These are phyloP conservation scores for Capsicum baccatum DNA, from an alignment of 257 asterid species.

Conservation along the genomic window DNA sequence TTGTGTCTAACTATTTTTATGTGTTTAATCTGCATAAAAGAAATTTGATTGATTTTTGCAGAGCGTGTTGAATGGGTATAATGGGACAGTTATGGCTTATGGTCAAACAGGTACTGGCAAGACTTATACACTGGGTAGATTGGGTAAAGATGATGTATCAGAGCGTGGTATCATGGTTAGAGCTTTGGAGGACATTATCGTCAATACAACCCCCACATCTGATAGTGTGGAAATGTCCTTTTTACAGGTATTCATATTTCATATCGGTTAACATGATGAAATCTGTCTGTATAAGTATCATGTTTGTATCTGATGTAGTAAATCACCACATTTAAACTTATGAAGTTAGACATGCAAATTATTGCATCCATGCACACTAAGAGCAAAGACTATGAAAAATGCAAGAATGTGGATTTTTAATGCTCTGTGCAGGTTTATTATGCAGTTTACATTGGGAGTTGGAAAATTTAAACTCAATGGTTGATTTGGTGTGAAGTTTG, in stretches of 20 bases:
- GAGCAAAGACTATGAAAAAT: background rate
- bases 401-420: constrained; percentile 5
- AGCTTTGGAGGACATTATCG: constrained; percentile 80
- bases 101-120: constrained; percentile 98
- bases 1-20: background rate
- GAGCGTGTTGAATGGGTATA: constrained; percentile 92
- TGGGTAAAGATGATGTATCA: constrained; percentile 74
- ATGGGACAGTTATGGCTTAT: constrained; percentile 91
- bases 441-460: background rate
- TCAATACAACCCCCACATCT: constrained; percentile 52
- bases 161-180: constrained; percentile 96
- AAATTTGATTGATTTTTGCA: constrained; percentile 47
- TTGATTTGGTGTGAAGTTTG: background rate
- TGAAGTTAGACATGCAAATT: constrained; percentile 11
- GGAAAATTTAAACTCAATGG: background rate
- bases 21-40: constrained; percentile 18
- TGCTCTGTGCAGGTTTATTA: background rate
- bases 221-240: constrained; percentile 76
- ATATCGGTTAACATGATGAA: constrained; percentile 4
- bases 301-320: background rate
- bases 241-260: constrained; percentile 65
- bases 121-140: constrained; percentile 81
- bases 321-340: background rate
- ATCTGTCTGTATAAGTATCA: background rate
- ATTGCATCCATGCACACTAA: constrained; percentile 20